Evolutionary conservation across 164 flowering plant species (phyloP).

Genomic region (Berberis vulgaris): DNA sequence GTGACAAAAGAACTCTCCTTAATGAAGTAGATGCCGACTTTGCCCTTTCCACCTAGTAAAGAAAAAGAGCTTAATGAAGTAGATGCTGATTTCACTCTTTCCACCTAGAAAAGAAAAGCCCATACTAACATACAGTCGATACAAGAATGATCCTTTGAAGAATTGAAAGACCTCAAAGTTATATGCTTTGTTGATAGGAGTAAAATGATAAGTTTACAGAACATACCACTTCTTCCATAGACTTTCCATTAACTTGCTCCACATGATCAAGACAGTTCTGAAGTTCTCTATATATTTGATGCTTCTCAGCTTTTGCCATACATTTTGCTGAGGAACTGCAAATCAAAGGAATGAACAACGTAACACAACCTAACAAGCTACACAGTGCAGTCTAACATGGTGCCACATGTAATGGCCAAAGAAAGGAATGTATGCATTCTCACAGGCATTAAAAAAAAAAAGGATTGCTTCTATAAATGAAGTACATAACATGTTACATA

Average conservation of each 20-base stretch:
- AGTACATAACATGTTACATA: no score
- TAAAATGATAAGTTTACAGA: background rate
- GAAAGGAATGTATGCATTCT: background rate
- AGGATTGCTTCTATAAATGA: no score
- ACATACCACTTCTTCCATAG: slow-evolving; percentile 63
- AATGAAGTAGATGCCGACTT: slow-evolving; percentile 56
- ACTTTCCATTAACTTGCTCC: slow-evolving; percentile 53
- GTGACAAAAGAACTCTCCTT: slow-evolving; percentile 55
- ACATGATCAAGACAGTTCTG: slow-evolving; percentile 49
- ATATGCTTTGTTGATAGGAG: background rate
- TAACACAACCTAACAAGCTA: no score
- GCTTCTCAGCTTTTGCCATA: slow-evolving; percentile 52
- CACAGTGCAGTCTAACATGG: no score
- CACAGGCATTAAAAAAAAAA: slow-evolving; percentile 20
- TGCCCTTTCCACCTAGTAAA: slow-evolving; percentile 60
- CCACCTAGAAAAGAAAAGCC: background rate
- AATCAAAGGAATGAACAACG: slow-evolving; percentile 7
- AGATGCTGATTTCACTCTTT: background rate
- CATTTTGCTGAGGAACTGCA: slow-evolving; percentile 44
- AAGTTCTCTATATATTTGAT: slow-evolving; percentile 48
- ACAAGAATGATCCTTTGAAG: background rate
- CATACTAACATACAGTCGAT: background rate
- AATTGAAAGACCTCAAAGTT: background rate
- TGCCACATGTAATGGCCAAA: no score
- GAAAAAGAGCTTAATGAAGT: background rate